Percentiles rank a stretch among this genome's conserved stretches.
These are phyloP conservation scores for Chalciporus piperatus DNA, from an alignment of 768 basidiomycete genomes.

Conservation along the genomic window DNA sequence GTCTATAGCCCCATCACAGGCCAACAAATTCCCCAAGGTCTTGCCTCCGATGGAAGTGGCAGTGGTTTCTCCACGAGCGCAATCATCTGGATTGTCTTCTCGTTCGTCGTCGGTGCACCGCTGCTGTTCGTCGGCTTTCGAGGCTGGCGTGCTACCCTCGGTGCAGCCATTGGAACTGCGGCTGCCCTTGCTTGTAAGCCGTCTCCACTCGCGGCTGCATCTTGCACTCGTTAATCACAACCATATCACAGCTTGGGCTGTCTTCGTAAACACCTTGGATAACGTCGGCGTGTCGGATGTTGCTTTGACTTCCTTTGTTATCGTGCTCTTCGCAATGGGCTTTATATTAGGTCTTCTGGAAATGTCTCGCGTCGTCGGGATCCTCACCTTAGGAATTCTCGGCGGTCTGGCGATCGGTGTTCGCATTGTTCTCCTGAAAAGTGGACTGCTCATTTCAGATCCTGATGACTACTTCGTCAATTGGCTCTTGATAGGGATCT, in stretches of 20 bases:
- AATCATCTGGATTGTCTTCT: constrained; percentile 57
- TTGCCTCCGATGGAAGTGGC: constrained; percentile 60
- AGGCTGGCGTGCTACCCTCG: constrained; percentile 55
- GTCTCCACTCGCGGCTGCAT: not conserved
- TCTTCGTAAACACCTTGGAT: constrained; percentile 54
- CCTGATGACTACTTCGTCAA: constrained; percentile 39
- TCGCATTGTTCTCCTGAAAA: constrained; percentile 49
- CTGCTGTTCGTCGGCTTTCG: constrained; percentile 57
- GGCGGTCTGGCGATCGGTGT: constrained; percentile 60
- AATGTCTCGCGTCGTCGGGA: constrained; percentile 46
- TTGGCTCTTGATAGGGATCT: constrained; percentile 51
- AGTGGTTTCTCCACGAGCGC: constrained; percentile 45
- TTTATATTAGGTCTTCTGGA: constrained; percentile 55
- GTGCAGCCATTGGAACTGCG: constrained; percentile 52
- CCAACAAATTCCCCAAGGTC: constrained; percentile 48
- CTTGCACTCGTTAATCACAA: not conserved
- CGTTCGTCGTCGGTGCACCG: constrained; percentile 49
- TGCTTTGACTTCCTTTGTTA: constrained; percentile 45
- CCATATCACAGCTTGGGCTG: constrained; percentile 51
- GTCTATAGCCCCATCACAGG: constrained; percentile 46
- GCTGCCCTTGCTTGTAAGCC: constrained; percentile 43
- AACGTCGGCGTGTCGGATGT: constrained; percentile 50
- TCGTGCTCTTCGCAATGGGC: constrained; percentile 49
- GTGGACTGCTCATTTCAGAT: constrained; percentile 45
- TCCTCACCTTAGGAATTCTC: constrained; percentile 43